Conservation (phyloP, 176 grass and related monocot species). For the Rhynchospora pubera region DNA sequence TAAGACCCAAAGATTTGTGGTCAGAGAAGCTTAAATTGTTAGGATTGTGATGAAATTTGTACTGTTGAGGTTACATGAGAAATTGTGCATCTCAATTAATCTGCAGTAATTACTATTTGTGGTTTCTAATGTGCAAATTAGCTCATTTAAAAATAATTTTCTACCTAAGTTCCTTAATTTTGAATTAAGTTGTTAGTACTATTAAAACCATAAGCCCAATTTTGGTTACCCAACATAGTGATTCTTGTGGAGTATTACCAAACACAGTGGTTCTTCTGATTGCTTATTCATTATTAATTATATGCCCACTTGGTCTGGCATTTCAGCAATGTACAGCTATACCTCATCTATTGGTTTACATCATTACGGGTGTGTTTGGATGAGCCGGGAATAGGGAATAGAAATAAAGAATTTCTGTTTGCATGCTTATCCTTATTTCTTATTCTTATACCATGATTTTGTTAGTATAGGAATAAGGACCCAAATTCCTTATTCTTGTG, state of each 20-base stretch:
- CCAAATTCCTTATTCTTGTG: too few relatives aligned
- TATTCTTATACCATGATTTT: too few relatives aligned
- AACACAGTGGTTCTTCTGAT: background rate
- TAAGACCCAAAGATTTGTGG: background rate
- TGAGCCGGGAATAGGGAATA: too few relatives aligned
- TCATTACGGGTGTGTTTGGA: too few relatives aligned
- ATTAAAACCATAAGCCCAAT: background rate
- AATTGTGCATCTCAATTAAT: background rate
- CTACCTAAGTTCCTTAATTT: background rate
- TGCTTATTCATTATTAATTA: background rate
- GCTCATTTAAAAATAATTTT: background rate
- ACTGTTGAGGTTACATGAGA: background rate
- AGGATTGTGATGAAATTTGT: background rate
- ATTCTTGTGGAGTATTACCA: background rate
- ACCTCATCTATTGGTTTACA: background rate
- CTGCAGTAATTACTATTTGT: background rate
- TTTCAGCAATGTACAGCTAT: background rate
- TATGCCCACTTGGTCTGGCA: background rate
- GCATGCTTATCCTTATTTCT: too few relatives aligned
- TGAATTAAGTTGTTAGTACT: background rate
- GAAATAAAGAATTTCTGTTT: too few relatives aligned
- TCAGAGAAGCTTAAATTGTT: background rate
- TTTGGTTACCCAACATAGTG: background rate
- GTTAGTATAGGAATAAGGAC: too few relatives aligned
- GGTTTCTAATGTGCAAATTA: background rate